phyloP scores from a whole-genome alignment of 768 basidiomycete species.

The Lactarius deliciosus region DNA sequence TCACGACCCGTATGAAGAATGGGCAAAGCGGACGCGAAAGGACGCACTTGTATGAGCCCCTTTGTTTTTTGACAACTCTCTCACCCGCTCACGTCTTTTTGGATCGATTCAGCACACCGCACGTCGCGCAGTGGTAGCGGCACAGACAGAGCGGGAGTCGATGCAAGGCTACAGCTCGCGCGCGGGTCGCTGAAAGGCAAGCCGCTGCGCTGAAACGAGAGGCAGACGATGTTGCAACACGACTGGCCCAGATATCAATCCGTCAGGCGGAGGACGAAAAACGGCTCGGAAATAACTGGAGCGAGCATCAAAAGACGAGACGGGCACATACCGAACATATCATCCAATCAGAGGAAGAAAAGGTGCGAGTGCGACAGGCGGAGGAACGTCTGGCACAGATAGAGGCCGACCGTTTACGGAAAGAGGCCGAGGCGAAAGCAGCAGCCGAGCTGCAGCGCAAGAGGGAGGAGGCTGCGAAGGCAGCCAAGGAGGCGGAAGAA shows the following conservation, averaged over 20 bases:
- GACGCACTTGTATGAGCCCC: constrained; percentile 45
- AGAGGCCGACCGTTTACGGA: constrained; percentile 48
- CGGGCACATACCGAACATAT: constrained; percentile 61
- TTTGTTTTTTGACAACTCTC: neutral
- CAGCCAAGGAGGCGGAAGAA: constrained; percentile 31
- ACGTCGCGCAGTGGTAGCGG: constrained; percentile 35
- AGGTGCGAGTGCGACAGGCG: constrained; percentile 49
- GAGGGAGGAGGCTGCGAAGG: constrained; percentile 32
- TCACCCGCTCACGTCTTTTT: neutral
- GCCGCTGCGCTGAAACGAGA: constrained; percentile 49
- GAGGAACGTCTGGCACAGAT: constrained; percentile 53
- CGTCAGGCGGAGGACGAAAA: constrained; percentile 49
- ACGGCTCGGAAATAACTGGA: constrained; percentile 46
- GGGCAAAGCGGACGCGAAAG: constrained; percentile 48
- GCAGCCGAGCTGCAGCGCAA: constrained; percentile 34
- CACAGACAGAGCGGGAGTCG: constrained; percentile 27
- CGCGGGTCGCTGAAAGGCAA: constrained; percentile 35
- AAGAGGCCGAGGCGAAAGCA: constrained; percentile 34
- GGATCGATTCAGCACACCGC: constrained; percentile 40
- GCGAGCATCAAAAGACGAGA: constrained; percentile 43
- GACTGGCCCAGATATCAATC: constrained; percentile 45
- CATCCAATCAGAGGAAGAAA: constrained; percentile 65
- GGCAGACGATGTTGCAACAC: constrained; percentile 48
- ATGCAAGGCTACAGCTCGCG: constrained; percentile 30
- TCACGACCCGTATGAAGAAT: constrained; percentile 50